These are phyloP conservation scores for Stachybotrys elegans DNA, from an alignment of 2,329 filamentous ascomycete species.

Conservation along the genomic window DNA sequence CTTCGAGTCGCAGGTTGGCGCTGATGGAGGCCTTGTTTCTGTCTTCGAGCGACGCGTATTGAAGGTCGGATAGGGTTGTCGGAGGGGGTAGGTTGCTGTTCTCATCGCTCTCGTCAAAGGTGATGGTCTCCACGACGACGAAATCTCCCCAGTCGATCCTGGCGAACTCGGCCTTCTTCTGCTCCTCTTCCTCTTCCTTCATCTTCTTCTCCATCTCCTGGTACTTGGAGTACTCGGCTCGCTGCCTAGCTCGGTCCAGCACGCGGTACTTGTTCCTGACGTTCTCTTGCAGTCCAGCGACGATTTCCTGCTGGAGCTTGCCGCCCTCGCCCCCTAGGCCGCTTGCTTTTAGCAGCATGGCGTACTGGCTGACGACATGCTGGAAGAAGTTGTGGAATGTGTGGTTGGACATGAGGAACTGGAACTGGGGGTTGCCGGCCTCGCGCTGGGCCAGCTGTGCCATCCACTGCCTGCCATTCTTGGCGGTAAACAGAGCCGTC, in stretches of 20 bases:
- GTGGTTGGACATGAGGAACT: conserved; percentile 92
- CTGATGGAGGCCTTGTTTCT: conserved; percentile 86
- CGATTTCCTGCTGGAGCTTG: conserved; percentile 66
- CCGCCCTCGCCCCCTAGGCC: conserved; percentile 62
- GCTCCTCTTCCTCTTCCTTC: conserved; percentile 81
- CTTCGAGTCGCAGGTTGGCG: conserved; percentile 81
- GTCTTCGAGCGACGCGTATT: conserved; percentile 91
- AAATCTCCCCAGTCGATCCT: conserved; percentile 99
- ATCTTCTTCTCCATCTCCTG: conserved; percentile 81
- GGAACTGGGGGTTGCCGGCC: conserved; percentile 87
- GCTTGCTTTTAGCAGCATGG: conserved; percentile 65
- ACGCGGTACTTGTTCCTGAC: conserved; percentile 75
- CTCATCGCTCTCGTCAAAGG: conserved; percentile 87
- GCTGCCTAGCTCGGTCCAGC: conserved; percentile 73
- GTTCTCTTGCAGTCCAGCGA: conserved; percentile 69
- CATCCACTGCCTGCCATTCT: conserved; percentile 89
- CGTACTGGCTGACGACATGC: conserved; percentile 88
- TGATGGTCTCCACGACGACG: conserved; percentile 88
- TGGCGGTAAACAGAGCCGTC: conserved; percentile 87
- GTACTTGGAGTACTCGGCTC: conserved; percentile 81
- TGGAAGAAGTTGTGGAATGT: conserved; percentile 96
- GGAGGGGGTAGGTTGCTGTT: conserved; percentile 81
- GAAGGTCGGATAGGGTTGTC: conserved; percentile 82
- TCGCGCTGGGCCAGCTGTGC: conserved; percentile 85
- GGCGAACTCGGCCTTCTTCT: conserved; percentile 69